These are phyloP conservation scores for Ricinus communis DNA, from an alignment of 345 rosid genomes.

Conservation along the genomic window DNA sequence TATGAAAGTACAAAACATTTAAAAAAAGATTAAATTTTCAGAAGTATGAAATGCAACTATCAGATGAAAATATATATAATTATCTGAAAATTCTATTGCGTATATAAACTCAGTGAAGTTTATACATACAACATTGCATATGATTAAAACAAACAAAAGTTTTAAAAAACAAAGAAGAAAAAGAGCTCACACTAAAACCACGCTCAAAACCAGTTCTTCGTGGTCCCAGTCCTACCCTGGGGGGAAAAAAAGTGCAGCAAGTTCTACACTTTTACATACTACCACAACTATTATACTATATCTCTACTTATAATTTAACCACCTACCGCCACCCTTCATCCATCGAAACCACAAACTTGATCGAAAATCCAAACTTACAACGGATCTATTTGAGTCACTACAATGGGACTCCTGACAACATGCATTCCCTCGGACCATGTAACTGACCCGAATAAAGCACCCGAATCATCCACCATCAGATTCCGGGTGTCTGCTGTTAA, in stretches of 20 bases:
- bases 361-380: constrained; percentile 34
- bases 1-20: too few species aligned
- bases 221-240: too few species aligned
- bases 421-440: constrained; percentile 82
- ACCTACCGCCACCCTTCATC: constrained; percentile 5
- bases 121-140: constrained; percentile 26
- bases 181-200: constrained; percentile 1
- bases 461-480: constrained; percentile 53
- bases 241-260: too few species aligned
- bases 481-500: constrained; percentile 48
- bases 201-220: constrained; percentile 11
- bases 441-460: constrained; percentile 70
- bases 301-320: not conserved
- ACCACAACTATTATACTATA: not conserved
- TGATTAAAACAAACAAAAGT: not conserved
- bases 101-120: constrained; percentile 34
- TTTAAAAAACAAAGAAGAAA: not conserved
- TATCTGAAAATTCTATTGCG: constrained; percentile 13
- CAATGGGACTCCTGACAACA: constrained; percentile 69
- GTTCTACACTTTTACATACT: constrained; percentile 17
- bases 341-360: constrained; percentile 30
- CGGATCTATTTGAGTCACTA: constrained; percentile 55
- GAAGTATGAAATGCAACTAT: too few species aligned
- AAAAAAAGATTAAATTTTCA: too few species aligned
- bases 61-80: not conserved